Evolutionary conservation across 768 basidiomycete genomes (phyloP), one percentile per base, ranked within the genome.

Genomic region (Mrakia hoshinonis): DNA sequence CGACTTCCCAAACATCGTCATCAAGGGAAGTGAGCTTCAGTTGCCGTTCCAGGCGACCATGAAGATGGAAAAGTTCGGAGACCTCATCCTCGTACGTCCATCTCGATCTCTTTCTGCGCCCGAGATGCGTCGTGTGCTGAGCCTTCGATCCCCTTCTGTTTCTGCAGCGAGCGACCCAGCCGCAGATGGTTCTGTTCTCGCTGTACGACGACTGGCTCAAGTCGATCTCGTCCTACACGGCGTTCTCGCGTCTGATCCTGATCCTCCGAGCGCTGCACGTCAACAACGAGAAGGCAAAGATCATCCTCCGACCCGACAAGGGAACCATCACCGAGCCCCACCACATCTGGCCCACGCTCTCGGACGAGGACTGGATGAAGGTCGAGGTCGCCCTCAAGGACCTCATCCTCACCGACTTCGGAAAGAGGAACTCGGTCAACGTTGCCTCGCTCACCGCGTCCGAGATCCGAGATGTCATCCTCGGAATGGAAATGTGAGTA

Each of bases 61-160:
- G 91, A 98, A 98, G 84, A 94, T 98, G 89, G 96, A 99, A 85
- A 97, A 98, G 81, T 98, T 99, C 75, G 96, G 96, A 82, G 96
- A 99, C 79, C 83, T 99, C 73, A 97, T 97, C 75, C 79, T 97
- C 79, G 88, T 88, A 77, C 65, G 84, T 76, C 22, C 43, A 34
- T 24, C 43, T 18, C 26, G 29, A 67, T 51, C 39, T 48, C 24
- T 5, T 68, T 20, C 12, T 48, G 20, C 18, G 6, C 22, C 22
- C 48, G 15, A 73, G 2, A 64, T 29, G 24, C 54, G 55, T 49
- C 55, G 47, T 67, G 73, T 72, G 67, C 74, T 54, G 11, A 29
- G 12, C 31, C 7, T 12, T n/a, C 13, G 11, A 10, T 46, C 67
- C 69, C 67, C 49, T 52, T 69, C 7, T 34, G 26, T 67, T 72